These are phyloP conservation scores for Pneumocystis oryctolagi DNA, from an alignment of 1,139 yeast species.

Conservation along the genomic window DNA sequence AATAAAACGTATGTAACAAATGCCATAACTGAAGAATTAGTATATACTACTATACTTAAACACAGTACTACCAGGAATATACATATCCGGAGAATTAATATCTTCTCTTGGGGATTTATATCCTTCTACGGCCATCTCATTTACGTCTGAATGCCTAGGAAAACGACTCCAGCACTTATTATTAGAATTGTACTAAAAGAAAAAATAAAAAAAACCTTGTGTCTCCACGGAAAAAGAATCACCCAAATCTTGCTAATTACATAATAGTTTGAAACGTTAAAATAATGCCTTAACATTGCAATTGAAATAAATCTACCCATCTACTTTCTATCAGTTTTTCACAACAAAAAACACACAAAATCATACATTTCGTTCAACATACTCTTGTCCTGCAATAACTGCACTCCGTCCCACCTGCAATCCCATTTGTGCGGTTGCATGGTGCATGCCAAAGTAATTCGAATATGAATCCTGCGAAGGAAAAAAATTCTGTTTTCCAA, in stretches of 20 bases:
- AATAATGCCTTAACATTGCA: slow-evolving; percentile 57
- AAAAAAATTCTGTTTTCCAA: neutral
- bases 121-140: slow-evolving; percentile 29
- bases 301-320: slow-evolving; percentile 23
- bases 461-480: neutral
- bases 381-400: slow-evolving; percentile 51
- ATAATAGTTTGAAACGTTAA: slow-evolving; percentile 80
- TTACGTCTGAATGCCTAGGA: slow-evolving; percentile 30
- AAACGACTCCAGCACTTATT: slow-evolving; percentile 4
- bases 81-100: slow-evolving; percentile 89
- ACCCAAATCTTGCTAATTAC: slow-evolving; percentile 60
- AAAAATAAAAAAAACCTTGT: slow-evolving; percentile 52
- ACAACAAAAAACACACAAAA: neutral
- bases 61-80: slow-evolving; percentile 46
- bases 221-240: slow-evolving; percentile 74
- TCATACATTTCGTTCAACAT: slow-evolving; percentile 50
- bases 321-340: neutral
- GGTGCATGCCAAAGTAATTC: slow-evolving; percentile 16
- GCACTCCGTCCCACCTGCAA: slow-evolving; percentile 82
- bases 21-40: slow-evolving; percentile 45
- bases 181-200: slow-evolving; percentile 11
- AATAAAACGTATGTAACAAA: slow-evolving; percentile 73
- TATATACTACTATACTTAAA: neutral
- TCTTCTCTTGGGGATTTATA: slow-evolving; percentile 69
- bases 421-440: slow-evolving; percentile 75